Conservation (phyloP, 352 stramenopile species). For the Phytophthora quininea region DNA sequence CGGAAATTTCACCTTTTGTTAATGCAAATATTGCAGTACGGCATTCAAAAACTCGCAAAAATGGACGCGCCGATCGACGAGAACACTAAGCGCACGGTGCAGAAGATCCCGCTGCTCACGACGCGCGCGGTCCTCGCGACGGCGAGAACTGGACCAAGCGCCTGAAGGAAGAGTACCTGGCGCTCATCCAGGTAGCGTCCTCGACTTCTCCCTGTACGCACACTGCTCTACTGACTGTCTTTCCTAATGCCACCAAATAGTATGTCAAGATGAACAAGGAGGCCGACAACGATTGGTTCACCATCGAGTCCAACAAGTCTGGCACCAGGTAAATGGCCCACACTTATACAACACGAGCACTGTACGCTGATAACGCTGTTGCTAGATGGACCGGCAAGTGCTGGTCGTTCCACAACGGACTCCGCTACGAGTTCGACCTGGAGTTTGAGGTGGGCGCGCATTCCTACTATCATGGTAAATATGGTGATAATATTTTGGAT, state of each 20-base stretch:
- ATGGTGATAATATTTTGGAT: background rate
- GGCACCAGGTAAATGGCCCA: conserved; percentile 53
- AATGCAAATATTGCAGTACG: no score
- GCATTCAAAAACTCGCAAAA: background rate
- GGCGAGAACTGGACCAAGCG: conserved; percentile 81
- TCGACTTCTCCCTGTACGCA: background rate
- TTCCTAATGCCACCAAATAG: conserved; percentile 15
- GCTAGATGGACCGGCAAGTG: conserved; percentile 84
- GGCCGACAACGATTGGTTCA: conserved; percentile 91
- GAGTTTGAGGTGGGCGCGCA: conserved; percentile 65
- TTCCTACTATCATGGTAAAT: background rate
- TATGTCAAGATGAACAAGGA: conserved; percentile 92
- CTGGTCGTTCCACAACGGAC: conserved; percentile 87
- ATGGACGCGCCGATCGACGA: conserved; percentile 88
- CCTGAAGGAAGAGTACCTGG: conserved; percentile 88
- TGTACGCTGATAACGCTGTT: background rate
- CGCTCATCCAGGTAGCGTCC: conserved; percentile 70
- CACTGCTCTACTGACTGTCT: conserved; percentile 1
- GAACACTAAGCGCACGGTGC: conserved; percentile 78
- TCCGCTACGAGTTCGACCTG: conserved; percentile 88
- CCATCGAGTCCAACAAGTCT: conserved; percentile 84
- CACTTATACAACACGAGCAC: background rate
- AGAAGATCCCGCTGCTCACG: conserved; percentile 85
- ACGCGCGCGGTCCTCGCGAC: conserved; percentile 79
- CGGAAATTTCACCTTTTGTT: no score